Evolutionary conservation across 495 filamentous ascomycete genomes (phyloP).

Genomic region (Aspergillus sclerotiicarbonarius): DNA sequence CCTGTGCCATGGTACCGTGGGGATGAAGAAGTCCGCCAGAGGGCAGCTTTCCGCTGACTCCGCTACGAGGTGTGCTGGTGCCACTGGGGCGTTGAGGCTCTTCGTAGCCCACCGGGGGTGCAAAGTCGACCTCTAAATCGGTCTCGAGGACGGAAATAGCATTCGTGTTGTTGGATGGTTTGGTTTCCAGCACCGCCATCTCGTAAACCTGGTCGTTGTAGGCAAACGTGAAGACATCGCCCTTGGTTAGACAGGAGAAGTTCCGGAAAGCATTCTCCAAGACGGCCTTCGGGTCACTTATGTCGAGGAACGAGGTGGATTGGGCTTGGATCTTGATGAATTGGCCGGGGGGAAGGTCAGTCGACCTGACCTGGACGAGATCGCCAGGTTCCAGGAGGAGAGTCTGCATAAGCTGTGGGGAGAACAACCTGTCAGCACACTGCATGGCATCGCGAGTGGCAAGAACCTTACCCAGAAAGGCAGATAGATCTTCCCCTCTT

Average conservation of each 20-base stretch:
- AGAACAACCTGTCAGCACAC: conserved; percentile 3
- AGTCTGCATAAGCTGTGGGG: conserved; percentile 82
- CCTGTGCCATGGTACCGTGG: conserved; percentile 91
- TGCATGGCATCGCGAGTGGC: background rate
- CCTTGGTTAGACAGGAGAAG: conserved; percentile 87
- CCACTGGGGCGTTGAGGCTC: conserved; percentile 66
- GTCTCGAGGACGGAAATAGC: conserved; percentile 92
- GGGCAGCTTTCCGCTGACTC: conserved; percentile 55
- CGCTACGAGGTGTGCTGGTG: conserved; percentile 67
- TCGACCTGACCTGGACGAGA: conserved; percentile 89
- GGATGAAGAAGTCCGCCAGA: conserved; percentile 71
- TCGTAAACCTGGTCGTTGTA: conserved; percentile 94
- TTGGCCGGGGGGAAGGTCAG: conserved; percentile 80
- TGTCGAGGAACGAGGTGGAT: conserved; percentile 86
- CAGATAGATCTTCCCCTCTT: conserved; percentile 94
- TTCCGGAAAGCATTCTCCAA: conserved; percentile 94
- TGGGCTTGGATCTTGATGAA: conserved; percentile 97
- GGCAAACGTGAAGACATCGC: conserved; percentile 88
- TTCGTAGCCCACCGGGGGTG: conserved; percentile 87
- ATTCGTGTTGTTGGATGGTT: conserved; percentile 72
- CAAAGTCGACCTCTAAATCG: conserved; percentile 93
- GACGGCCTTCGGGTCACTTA: conserved; percentile 96
- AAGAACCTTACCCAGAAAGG: conserved; percentile 77
- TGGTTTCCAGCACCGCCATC: conserved; percentile 88
- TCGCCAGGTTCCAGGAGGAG: conserved; percentile 86